phyloP scores from a whole-genome alignment of 1,284 basidiomycete species.

The Xerocomus amazonicus region DNA sequence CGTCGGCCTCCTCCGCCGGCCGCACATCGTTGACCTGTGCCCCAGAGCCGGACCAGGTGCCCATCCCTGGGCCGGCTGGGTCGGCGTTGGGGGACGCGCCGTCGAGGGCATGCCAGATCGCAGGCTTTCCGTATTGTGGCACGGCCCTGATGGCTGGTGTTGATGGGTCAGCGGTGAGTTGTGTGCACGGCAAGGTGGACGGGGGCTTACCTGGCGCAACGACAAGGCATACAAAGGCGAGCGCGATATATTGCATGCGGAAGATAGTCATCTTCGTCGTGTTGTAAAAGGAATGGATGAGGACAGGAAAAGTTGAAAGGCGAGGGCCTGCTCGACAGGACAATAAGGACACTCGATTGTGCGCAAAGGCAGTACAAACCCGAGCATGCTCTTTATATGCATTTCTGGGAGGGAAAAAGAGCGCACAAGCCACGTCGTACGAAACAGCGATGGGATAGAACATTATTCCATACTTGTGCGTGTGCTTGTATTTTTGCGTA shows the following conservation, averaged over 20 bases:
- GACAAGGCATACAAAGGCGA: background rate
- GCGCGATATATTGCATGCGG: slow-evolving; percentile 7
- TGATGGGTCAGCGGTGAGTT: background rate
- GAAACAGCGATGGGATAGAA: too few species aligned
- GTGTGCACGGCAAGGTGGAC: too few species aligned
- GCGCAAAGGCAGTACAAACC: background rate
- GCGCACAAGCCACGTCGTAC: too few species aligned
- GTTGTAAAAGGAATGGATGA: background rate
- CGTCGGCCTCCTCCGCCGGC: too few species aligned
- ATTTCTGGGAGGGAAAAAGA: too few species aligned
- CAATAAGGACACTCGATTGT: background rate
- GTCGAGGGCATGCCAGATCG: too few species aligned
- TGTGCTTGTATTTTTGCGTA: background rate
- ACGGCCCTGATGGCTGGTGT: slow-evolving; percentile 1
- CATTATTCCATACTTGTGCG: background rate
- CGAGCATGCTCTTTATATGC: background rate
- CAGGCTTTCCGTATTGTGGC: slow-evolving; percentile 11
- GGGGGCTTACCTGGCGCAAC: background rate
- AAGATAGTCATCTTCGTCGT: slow-evolving; percentile 22
- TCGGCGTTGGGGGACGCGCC: too few species aligned
- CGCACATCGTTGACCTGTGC: too few species aligned
- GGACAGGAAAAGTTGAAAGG: background rate
- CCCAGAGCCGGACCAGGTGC: too few species aligned
- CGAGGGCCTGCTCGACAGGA: slow-evolving; percentile 5
- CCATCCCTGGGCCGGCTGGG: too few species aligned